Base-by-base conservation (phyloP, 257 asterid species). In the Penstemon davidsonii region DNA sequence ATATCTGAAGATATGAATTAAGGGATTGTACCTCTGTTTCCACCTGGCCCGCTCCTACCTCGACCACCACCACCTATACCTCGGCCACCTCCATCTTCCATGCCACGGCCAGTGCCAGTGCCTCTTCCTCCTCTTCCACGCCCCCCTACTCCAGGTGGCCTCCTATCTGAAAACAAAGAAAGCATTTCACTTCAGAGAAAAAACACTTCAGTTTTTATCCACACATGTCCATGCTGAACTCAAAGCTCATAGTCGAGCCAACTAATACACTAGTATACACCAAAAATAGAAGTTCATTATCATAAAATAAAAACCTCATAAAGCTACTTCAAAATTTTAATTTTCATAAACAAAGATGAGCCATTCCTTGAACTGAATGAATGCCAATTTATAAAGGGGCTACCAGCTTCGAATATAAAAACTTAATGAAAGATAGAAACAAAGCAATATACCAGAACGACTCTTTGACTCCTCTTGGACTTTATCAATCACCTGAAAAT, bases 81-180 rank as follows among this genome's bases (percentile, higher is more conserved):
- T 59, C 83, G 79, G 78, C 64, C 76, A 42, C 83, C 80, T 54
- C 83, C 88, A 55, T 85, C 88, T 68, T 82, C 91, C 71, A 78
- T 36, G 37, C 86, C 86, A 57, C 86, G 88, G 25, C 90, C 90
- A 7, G 70, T 74, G 25, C 90, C 90, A 7, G 70, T 74, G 5
- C 85, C 90, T 76, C 86, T 87, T 79, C 91, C 76, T 67, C 91
- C 91, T 67, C 91, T 79, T 75, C 90, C 90, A 60, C 88, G 84
- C 62, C 88, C 33, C 33, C 33, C 86, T 55, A 85, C 88, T 45
- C 91, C 88, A n/a, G 91, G 88, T 57, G 91, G 88, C 83, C 75
- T 83, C 79, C 91, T 74, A 64, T 85, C 88, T 85, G 86, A 64
- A 75, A 62, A 41, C 49, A 52, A 56, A 36, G 6, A 69, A 15